A percentile compares a stretch with the other conserved stretches of the same genome.
These are phyloP conservation scores for Tetrapisispora taiwanensis DNA, from an alignment of 805 yeast genomes.

Conservation along the genomic window DNA sequence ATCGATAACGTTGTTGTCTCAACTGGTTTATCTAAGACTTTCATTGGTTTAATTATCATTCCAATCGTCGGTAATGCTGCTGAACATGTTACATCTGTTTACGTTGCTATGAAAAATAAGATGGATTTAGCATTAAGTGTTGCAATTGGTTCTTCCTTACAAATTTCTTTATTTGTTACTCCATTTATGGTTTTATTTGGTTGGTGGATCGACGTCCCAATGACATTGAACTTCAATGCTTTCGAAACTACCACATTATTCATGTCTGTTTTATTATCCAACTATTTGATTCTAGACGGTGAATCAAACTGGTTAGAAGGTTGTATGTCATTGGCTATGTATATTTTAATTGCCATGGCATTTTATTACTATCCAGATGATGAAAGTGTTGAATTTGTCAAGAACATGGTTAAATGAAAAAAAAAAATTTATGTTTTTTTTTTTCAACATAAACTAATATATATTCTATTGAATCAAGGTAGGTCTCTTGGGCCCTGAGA, in stretches of 20 bases:
- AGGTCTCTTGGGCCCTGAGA: too few species aligned
- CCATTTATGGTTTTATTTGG: slow-evolving; percentile 92
- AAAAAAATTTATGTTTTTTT: background rate
- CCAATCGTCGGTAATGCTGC: slow-evolving; percentile 99
- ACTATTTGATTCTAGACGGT: slow-evolving; percentile 83
- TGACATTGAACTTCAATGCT: slow-evolving; percentile 84
- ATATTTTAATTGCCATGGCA: slow-evolving; percentile 77
- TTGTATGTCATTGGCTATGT: slow-evolving; percentile 79
- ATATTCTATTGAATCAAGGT: too few species aligned
- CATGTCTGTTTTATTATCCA: slow-evolving; percentile 79
- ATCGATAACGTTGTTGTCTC: slow-evolving; percentile 80
- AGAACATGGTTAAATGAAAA: background rate
- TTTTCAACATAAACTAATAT: too few species aligned
- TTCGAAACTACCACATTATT: slow-evolving; percentile 91
- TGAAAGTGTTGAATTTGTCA: background rate
- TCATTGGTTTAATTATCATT: slow-evolving; percentile 83
- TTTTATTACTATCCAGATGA: slow-evolving; percentile 78
- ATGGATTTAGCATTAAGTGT: slow-evolving; percentile 97
- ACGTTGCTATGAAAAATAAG: slow-evolving; percentile 90
- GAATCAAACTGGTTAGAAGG: slow-evolving; percentile 97
- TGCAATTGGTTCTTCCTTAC: slow-evolving; percentile 92
- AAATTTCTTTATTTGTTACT: slow-evolving; percentile 88
- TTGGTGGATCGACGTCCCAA: slow-evolving; percentile 85
- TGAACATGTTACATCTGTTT: slow-evolving; percentile 93
- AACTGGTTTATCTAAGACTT: slow-evolving; percentile 86